Evolutionary conservation across 1,139 yeast species (phyloP), one percentile per base, ranked within the genome.

Genomic region (Nakaseomyces nivariensis): DNA sequence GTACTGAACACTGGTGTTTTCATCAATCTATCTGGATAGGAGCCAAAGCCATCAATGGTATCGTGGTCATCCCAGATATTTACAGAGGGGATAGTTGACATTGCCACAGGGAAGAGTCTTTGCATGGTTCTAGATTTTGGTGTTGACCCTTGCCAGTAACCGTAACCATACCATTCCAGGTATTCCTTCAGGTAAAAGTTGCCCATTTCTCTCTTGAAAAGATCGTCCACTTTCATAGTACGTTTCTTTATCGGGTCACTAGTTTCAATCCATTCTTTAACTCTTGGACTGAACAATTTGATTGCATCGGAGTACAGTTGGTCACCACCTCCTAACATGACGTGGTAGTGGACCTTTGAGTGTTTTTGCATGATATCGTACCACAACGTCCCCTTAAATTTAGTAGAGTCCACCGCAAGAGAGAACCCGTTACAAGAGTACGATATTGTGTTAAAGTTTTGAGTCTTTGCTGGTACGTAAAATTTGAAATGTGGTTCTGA

Each of bases 321-420:
- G 67, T 92, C 98, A 34, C 98, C 98, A 47, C 97, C 97, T 24
- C 97, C 97, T 42, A 90, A 72, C 95, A 90, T 89, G 5, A 88
- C 97, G 64, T 92, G 97, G 69, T 86, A 88, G 46, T 83, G 90
- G 40, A 72, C 66, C 44, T 73, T 67, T 17, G 60, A 51, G 63
- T 89, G 96, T 56, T 80, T 79, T 31, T 76, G 72, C 60, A 90
- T 62, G 3, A 90, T 95, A 63, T 92, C 96, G 48, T 72, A 75
- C 97, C 97, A 92, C 57, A 90, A 70, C 4, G 88, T 82, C 11
- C 90, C 86, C 53, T 79, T 77, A 68, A 81, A 90, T 13, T 70
- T 69, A 1, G 70, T 62, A 1, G 96, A 81, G 52, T 82, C 86
- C 2, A 86, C 84, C 3, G 77, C 78, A 48, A 86, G 67, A 1